Evolutionary conservation across 1,284 basidiomycete species (phyloP), one percentile per base, ranked within the genome.

Genomic region (Sporisorium reilianum): DNA sequence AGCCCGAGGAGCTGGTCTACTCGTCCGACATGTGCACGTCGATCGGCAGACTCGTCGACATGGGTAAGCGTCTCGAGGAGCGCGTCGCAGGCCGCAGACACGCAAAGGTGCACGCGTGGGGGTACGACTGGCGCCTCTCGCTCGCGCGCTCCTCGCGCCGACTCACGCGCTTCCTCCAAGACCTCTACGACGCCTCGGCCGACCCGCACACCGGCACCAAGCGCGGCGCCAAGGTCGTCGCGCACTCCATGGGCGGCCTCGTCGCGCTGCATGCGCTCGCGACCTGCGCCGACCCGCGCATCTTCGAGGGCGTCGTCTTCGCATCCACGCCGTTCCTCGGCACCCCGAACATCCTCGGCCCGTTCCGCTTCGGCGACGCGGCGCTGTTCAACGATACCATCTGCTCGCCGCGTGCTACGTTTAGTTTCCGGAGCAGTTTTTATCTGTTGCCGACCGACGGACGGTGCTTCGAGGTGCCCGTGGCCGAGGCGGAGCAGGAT

Each of bases 211-310:
- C 30, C 16, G 58, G 52, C 5, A 44, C 41, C 12, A 80, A 84
- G 2, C 49, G 75, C 22, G 84, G 84, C 0, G 79, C 85, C 2
- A 80, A 80, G 25, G 80, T 85, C 23, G 66, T 85, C 1, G 84
- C 84, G 5, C 85, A 85, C 51, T 82, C 80, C 3, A 85, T 85
- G 85, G 85, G 85, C 22, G 85, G 85, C 0, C 64, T 85, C 0
- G 82, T 85, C 7, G 71, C 79, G 0, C 73, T 85, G 1, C 83
- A 85, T 41, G 85, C 85, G 0, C 61, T 85, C 4, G 72, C 81
- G 1, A 64, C 50, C 10, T 77, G 78, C 0, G 28, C 18, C 0
- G 79, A 85, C 45, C 85, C 85, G 5, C 71, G 79, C 9, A 66
- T 85, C 44, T 81, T 85, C 42, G 75, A 79, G 23, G 77, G 78